Percentiles rank a stretch among this genome's conserved stretches.
Evolutionary conservation across 1,284 basidiomycete species (phyloP).

Genomic region (Rhodotorula sp.): DNA sequence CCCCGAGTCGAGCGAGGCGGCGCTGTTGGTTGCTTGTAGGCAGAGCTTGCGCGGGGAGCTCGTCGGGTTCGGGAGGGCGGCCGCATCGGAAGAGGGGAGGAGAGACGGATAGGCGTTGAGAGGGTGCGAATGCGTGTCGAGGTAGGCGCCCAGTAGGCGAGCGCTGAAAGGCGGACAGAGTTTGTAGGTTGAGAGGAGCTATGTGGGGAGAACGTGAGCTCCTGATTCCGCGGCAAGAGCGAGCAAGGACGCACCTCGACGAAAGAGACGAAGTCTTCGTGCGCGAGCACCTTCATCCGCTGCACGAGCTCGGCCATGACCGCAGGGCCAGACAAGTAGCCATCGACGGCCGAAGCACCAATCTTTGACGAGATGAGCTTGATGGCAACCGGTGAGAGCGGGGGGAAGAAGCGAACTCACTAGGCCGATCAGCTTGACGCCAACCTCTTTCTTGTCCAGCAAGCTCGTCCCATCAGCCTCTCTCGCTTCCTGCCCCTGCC

Average conservation of each 20-base stretch:
- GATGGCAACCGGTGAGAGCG: no score
- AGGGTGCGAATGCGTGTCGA: constrained; percentile 22
- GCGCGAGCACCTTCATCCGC: constrained; percentile 16
- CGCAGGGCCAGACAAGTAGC: constrained; percentile 2
- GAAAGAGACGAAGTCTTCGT: constrained; percentile 2
- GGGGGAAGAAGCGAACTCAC: constrained; percentile 2
- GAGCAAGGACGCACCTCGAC: constrained; percentile 7
- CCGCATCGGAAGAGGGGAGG: not conserved
- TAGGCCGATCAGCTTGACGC: constrained; percentile 9
- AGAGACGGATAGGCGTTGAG: not conserved
- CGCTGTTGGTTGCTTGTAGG: not conserved
- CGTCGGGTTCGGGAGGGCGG: not conserved
- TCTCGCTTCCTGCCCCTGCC: not conserved
- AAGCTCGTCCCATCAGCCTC: constrained; percentile 17
- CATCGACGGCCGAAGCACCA: constrained; percentile 6
- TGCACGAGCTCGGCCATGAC: constrained; percentile 10
- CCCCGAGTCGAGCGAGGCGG: not conserved
- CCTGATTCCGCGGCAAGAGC: no score
- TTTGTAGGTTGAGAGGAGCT: not conserved
- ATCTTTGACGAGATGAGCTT: not conserved
- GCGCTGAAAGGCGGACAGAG: not conserved
- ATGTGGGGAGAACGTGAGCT: not conserved
- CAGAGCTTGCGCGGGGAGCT: constrained; percentile 15
- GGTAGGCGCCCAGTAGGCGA: constrained; percentile 19
- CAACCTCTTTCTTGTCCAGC: constrained; percentile 15